These are phyloP conservation scores for Mycosphaerella arachidis DNA, from an alignment of 2,329 filamentous ascomycete species.

Conservation along the genomic window DNA sequence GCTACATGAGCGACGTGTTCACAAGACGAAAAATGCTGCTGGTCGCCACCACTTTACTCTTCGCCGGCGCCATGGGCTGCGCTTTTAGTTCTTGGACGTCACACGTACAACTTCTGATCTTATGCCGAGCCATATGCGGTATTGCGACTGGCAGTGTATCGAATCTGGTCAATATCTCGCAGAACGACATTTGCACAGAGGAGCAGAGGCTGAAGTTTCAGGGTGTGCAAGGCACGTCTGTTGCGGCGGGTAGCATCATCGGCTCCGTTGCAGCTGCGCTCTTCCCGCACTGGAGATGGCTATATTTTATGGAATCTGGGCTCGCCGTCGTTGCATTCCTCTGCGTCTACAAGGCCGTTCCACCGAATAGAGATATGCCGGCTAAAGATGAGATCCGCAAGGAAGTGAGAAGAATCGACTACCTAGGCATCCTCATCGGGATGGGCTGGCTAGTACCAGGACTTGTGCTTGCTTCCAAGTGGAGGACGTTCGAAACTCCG, in stretches of 20 bases:
- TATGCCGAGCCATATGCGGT: conserved; percentile 16
- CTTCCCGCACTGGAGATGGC: conserved; percentile 13
- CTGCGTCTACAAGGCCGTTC: conserved; percentile 9
- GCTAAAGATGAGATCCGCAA: conserved; percentile 3
- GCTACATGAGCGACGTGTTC: conserved; percentile 23
- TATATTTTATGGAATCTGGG: conserved; percentile 13
- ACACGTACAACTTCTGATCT: conserved; percentile 5
- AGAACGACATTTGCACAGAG: conserved; percentile 20
- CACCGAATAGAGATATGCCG: conserved; percentile 3
- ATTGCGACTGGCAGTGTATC: conserved; percentile 20
- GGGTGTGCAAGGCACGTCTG: conserved; percentile 21
- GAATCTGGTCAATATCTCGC: conserved; percentile 24
- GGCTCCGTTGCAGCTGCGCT: conserved; percentile 19
- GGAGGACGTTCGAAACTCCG: conserved; percentile 1
- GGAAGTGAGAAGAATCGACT: conserved; percentile 18
- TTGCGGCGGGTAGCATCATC: conserved; percentile 17
- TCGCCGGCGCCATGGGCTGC: conserved; percentile 7
- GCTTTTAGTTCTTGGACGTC: conserved; percentile 6
- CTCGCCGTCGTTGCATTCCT: conserved; percentile 7
- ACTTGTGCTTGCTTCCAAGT: conserved; percentile 17
- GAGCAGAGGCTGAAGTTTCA: conserved; percentile 18
- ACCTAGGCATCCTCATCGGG: conserved; percentile 17
- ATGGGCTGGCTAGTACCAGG: conserved; percentile 10
- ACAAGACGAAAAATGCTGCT: conserved; percentile 20
- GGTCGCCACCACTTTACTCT: conserved; percentile 5